Base-by-base conservation (phyloP, 2,329 filamentous ascomycete species). In the Cercospora zeae-maydis region DNA sequence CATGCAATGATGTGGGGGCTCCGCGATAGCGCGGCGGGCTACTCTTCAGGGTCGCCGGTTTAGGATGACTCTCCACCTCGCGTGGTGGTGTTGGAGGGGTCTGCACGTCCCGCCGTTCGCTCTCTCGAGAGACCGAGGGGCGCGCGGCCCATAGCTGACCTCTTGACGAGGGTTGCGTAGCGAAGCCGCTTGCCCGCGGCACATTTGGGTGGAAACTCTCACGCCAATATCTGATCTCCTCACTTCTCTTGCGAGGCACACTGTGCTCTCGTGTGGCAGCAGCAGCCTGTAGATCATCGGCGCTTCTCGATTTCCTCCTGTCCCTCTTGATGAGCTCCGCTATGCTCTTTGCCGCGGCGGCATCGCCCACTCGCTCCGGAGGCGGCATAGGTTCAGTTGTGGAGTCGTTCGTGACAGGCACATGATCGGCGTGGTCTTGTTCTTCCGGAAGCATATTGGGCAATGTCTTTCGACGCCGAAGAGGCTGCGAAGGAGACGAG, bases 221-320 rank as follows among this genome's bases (percentile, higher is more conserved):
- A 8, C 75, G 68, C 75, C 75, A 76, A 55, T 71, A 74, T 36
- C 70, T 63, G 27, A 76, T 75, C 67, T 77, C 75, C 27, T 73
- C 71, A 55, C 70, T 75, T 56, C 73, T 70, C 58, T 75, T 73
- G 27, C 73, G 66, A 0, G 69, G 61, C n/a, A 69, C 56, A 27
- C 66, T 64, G 11, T 63, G 59, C 42, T 66, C 60, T 14, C 62
- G 33, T 31, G 62, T 60, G 21, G 66, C 53, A 5, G 66, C 53
- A 5, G 67, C 49, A 9, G 56, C 59, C 30, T 66, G 67, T 45
- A 76, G 62, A 61, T 75, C 74, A 45, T 72, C 73, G 4, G 71
- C 70, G 60, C 74, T 76, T 56, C 74, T 63, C 34, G 75, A 76
- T 54, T 70, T 71, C 59, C 75, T 69, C 62, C 74, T 73, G 7